Base-by-base conservation (phyloP, 106 monocot species). In the Alisma plantagoaquatica region DNA sequence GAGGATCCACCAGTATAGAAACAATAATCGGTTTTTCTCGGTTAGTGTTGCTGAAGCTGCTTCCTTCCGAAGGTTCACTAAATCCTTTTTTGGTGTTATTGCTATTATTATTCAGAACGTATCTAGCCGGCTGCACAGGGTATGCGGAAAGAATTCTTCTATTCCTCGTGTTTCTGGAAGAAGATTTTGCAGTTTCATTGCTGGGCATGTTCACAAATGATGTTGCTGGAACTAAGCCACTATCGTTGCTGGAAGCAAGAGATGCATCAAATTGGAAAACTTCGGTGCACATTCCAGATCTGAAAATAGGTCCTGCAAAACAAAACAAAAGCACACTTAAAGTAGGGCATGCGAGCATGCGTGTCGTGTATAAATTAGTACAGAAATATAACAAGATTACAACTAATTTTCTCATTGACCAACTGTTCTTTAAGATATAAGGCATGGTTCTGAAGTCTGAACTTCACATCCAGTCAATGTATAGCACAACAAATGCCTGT, bases 211-310 rank as follows among this genome's bases (percentile, higher is more conserved):
- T 89, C 27, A 56, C 42, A 17, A 73, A 38, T 22, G 77, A 46
- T 23, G 58, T 33, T 1, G 77, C 69, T 26, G 83, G 83, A 44
- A 94, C 41, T 11, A 87, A 80, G 27, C 77, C 76, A 45, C 70
- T 41, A 43, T 69, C 27, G 35, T 46, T 46, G n/a, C 28, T 47
- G 27, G 47, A 56, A 16, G 69, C 23, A 42, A 62, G 61, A 2
- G 92, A 75, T 17, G 69, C 71, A 24, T 98, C 89, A 66, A 89
- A 89, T 61, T 76, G 81, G 51, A 98, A 98, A 21, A 89, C 85
- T 67, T 98, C 89, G 32, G 79, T 98, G 78, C 96, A 98, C 69
- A 89, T 82, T 22, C 96, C 96, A 31, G 96, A 98, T 50, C 70
- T 85, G 57, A 89, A 64, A 43, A 89, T 53, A 23, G 89, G 82